These are phyloP conservation scores for Mrakiaceae sp. DNA, from an alignment of 1,284 basidiomycete genomes.

Conservation along the genomic window DNA sequence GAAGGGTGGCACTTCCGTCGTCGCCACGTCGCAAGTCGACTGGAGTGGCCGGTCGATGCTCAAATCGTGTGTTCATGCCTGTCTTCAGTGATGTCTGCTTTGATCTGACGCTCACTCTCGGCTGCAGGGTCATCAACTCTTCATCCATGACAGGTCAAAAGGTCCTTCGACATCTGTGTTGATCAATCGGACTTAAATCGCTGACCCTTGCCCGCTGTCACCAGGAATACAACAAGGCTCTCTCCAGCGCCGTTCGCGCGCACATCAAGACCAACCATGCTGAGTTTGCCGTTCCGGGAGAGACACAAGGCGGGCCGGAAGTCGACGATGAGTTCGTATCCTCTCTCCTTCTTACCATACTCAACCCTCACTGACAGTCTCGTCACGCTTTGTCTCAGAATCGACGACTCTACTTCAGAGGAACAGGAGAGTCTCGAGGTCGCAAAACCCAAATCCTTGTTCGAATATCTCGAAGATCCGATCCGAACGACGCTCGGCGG, in stretches of 20 bases:
- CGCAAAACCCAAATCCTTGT: background rate
- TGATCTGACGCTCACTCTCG: no score
- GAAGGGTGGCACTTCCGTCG: constrained; percentile 18
- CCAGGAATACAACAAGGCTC: constrained; percentile 18
- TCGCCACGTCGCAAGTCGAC: constrained; percentile 20
- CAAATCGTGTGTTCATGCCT: constrained; percentile 1
- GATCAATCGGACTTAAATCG: background rate
- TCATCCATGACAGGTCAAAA: constrained; percentile 19
- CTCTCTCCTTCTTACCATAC: background rate
- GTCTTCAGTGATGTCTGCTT: no score
- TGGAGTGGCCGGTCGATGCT: constrained; percentile 19
- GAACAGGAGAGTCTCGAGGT: background rate
- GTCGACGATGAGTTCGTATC: background rate
- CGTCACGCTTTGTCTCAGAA: background rate
- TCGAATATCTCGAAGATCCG: constrained; percentile 18
- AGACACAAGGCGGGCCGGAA: background rate
- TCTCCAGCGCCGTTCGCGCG: constrained; percentile 12
- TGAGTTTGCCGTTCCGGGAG: constrained; percentile 16
- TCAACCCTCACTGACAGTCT: background rate
- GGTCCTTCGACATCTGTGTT: background rate
- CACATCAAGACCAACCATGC: constrained; percentile 19
- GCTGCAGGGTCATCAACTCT: constrained; percentile 18
- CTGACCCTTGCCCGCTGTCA: background rate
- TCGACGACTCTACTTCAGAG: background rate
- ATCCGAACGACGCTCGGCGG: constrained; percentile 7